Percentiles rank a stretch among this genome's conserved stretches.
Evolutionary conservation across 352 stramenopile genomes (phyloP).

Genomic region (Phytophthora kernoviae): DNA sequence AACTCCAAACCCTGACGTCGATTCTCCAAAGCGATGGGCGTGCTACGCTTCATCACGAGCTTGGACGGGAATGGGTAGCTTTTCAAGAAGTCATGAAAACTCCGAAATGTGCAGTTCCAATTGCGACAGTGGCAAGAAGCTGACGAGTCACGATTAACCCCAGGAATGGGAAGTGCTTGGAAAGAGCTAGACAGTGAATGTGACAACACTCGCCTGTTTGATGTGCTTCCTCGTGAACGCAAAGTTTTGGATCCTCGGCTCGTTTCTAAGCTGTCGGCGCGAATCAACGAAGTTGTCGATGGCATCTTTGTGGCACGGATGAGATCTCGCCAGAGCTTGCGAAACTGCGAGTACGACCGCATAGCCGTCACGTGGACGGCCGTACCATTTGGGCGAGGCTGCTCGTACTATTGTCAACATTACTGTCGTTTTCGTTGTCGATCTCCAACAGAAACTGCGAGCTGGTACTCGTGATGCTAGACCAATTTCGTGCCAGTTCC

Average conservation of each 20-base stretch:
- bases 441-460: conserved; percentile 24
- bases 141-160: conserved; percentile 5
- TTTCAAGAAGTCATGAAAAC: conserved; percentile 52
- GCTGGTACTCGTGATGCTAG: conserved; percentile 32
- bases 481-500: conserved; percentile 33
- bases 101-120: conserved; percentile 55
- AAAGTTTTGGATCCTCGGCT: not conserved
- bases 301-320: conserved; percentile 46
- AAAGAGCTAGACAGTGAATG: conserved; percentile 21
- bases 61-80: conserved; percentile 61
- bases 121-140: conserved; percentile 50
- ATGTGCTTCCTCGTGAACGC: not conserved
- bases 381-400: not conserved
- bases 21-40: conserved; percentile 37
- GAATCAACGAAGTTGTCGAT: conserved; percentile 22
- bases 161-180: conserved; percentile 8
- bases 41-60: conserved; percentile 50
- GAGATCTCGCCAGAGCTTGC: conserved; percentile 58
- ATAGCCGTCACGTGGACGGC: conserved; percentile 27
- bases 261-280: conserved; percentile 11
- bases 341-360: conserved; percentile 70
- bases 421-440: conserved; percentile 21
- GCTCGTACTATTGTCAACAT: conserved; percentile 10
- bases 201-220: conserved; percentile 3
- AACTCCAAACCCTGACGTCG: conserved; percentile 53